These are phyloP conservation scores for Hypomyces rosellus DNA, from an alignment of 2,329 filamentous ascomycete species.

Conservation along the genomic window DNA sequence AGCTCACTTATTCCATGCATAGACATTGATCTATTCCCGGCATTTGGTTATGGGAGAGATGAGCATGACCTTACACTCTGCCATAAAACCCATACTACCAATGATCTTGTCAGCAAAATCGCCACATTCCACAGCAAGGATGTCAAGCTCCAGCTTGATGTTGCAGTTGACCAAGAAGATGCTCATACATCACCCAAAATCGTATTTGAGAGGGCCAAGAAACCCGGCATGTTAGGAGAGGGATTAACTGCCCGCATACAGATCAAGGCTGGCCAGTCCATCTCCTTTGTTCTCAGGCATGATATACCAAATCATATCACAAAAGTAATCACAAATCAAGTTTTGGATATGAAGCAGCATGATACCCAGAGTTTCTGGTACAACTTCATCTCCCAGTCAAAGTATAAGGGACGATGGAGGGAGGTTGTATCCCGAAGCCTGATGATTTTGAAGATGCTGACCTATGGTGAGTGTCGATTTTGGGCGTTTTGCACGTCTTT, in stretches of 20 bases:
- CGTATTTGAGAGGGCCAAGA: slow-evolving; percentile 47
- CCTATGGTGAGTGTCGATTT: slow-evolving; percentile 40
- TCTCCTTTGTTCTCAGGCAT: slow-evolving; percentile 64
- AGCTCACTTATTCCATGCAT: slow-evolving; percentile 5
- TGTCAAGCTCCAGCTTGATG: slow-evolving; percentile 59
- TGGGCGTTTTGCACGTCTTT: background rate
- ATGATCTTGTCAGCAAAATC: slow-evolving; percentile 45
- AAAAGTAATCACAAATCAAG: slow-evolving; percentile 48
- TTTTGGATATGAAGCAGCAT: slow-evolving; percentile 58
- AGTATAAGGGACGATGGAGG: slow-evolving; percentile 65
- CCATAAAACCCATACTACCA: slow-evolving; percentile 34
- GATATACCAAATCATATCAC: slow-evolving; percentile 53
- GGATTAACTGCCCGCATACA: slow-evolving; percentile 56
- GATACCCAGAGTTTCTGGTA: slow-evolving; percentile 68
- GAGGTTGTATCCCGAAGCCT: slow-evolving; percentile 66
- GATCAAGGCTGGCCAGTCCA: slow-evolving; percentile 58
- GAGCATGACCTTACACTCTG: slow-evolving; percentile 54
- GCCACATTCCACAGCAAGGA: slow-evolving; percentile 56
- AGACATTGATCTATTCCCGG: slow-evolving; percentile 66
- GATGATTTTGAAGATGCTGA: slow-evolving; percentile 69
- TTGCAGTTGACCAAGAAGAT: slow-evolving; percentile 55
- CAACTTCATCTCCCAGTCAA: slow-evolving; percentile 64
- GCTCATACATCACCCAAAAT: slow-evolving; percentile 43
- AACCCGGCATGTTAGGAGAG: slow-evolving; percentile 49
- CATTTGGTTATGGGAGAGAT: slow-evolving; percentile 63